These are phyloP conservation scores for Eucalyptus cloeziana DNA, from an alignment of 345 rosid genomes.

Conservation along the genomic window DNA sequence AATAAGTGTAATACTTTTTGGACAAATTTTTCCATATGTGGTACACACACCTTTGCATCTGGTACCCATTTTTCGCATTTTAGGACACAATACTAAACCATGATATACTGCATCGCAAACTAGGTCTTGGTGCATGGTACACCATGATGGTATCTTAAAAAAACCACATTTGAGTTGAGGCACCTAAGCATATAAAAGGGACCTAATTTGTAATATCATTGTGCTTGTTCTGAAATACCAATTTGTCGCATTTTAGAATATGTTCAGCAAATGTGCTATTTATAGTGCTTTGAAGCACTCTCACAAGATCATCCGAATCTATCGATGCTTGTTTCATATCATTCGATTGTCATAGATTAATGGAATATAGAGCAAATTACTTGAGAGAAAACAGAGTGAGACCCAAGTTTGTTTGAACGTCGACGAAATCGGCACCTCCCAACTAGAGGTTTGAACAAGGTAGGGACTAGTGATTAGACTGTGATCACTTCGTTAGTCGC, in stretches of 20 bases:
- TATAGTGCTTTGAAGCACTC: background rate
- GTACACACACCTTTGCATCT: background rate
- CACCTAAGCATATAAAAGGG: background rate
- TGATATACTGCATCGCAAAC: background rate
- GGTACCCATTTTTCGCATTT: background rate
- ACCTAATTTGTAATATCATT: background rate
- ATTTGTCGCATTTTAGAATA: background rate
- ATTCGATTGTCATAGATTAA: background rate
- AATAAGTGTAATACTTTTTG: background rate
- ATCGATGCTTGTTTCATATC: background rate
- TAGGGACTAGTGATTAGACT: background rate
- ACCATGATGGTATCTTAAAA: background rate
- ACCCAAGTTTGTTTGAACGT: background rate
- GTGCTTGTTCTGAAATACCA: background rate
- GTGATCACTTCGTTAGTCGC: background rate
- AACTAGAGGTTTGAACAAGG: background rate
- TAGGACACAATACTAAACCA: background rate
- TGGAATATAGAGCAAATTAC: background rate
- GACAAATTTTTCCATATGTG: background rate
- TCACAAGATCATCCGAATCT: background rate
- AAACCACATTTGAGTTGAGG: background rate
- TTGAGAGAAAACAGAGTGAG: background rate
- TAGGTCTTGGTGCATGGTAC: background rate
- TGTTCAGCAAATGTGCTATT: background rate
- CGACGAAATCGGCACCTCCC: background rate